Percentiles rank a stretch among this genome's conserved stretches.
Conservation (phyloP, 208 protist species). For the Wallacemonas rigidus region DNA sequence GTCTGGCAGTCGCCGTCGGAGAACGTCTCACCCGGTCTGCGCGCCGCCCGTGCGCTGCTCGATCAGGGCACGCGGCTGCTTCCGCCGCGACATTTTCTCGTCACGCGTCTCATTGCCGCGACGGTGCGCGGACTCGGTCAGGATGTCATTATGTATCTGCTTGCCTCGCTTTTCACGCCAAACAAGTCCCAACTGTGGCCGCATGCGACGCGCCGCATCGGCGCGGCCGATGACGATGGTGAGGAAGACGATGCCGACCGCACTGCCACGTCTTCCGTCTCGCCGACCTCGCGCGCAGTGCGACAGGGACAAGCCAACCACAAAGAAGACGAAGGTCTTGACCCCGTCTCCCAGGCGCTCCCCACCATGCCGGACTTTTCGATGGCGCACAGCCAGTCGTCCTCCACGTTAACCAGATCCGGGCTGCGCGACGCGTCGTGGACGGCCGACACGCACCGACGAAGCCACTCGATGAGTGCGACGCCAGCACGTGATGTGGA, state of each 20-base stretch:
- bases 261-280: too few species aligned
- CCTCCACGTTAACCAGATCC: too few species aligned
- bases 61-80: slow-evolving; percentile 44
- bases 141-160: slow-evolving; percentile 25
- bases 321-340: too few species aligned
- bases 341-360: too few species aligned
- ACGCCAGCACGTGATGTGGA: background rate
- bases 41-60: slow-evolving; percentile 41
- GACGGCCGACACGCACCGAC: background rate
- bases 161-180: slow-evolving; percentile 16
- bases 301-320: too few species aligned
- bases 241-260: too few species aligned
- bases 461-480: background rate
- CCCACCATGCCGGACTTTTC: too few species aligned
- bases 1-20: background rate
- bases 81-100: slow-evolving; percentile 41
- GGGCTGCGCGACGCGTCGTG: background rate
- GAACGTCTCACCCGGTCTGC: slow-evolving; percentile 25
- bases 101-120: slow-evolving; percentile 68
- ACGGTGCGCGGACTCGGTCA: slow-evolving; percentile 35
- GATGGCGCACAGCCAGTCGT: too few species aligned
- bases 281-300: too few species aligned
- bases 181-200: background rate
- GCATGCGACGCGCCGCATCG: too few species aligned
- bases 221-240: too few species aligned